phyloP scores from a whole-genome alignment of 345 rosid species.

The Linum trigynum region DNA sequence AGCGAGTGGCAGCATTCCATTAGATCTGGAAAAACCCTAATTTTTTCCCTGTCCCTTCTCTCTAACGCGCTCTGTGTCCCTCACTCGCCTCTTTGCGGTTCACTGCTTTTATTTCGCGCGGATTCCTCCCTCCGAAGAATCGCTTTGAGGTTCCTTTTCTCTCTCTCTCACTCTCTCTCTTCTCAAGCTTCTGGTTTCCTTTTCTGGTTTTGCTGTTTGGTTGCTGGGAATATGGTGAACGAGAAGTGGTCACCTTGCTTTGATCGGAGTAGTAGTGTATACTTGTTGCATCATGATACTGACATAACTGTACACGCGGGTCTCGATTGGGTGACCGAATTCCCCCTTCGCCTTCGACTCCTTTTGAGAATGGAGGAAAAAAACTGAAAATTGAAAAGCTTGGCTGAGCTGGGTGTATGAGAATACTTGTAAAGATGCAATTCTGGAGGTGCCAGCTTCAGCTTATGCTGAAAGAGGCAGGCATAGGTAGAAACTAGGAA shows the following conservation, averaged over 20 bases:
- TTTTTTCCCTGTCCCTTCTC: no score
- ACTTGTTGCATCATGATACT: neutral
- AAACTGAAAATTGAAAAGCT: neutral
- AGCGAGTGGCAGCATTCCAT: neutral
- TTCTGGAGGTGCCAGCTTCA: neutral
- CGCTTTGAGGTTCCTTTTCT: neutral
- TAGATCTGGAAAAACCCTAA: neutral
- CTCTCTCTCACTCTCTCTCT: neutral
- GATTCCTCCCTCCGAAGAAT: neutral
- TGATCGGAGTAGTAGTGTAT: neutral
- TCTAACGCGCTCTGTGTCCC: neutral
- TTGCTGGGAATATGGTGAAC: neutral
- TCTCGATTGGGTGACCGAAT: no score
- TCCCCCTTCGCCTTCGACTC: neutral
- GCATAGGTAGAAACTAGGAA: no score
- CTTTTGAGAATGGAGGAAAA: neutral
- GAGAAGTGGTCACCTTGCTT: neutral
- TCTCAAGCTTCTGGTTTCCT: neutral
- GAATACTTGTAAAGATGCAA: neutral
- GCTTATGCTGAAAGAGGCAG: neutral
- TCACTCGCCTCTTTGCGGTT: neutral
- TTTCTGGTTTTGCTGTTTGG: neutral
- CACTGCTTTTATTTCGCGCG: neutral
- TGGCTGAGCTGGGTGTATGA: neutral
- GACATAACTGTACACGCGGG: neutral